Percentiles rank a stretch among this genome's conserved stretches.
Conservation (phyloP, 2,329 filamentous ascomycete genomes). For the Botrytis deweyae region DNA sequence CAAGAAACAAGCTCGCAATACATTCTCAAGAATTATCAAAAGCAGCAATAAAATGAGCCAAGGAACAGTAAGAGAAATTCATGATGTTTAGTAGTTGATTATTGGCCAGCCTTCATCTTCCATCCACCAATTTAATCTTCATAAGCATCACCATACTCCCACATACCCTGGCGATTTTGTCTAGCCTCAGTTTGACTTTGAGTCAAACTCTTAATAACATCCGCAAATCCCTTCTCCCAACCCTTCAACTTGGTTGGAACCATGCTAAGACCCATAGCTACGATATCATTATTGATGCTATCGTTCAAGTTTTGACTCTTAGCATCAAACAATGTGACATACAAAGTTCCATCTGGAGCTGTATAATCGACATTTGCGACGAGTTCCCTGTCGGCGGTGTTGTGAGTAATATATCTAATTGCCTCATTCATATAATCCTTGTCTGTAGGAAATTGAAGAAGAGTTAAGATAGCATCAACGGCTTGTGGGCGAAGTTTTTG, state of each 20-base stretch:
- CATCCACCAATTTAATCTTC: slow-evolving; percentile 61
- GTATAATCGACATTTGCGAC: slow-evolving; percentile 90
- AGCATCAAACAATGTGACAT: slow-evolving; percentile 85
- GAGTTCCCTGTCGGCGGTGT: slow-evolving; percentile 72
- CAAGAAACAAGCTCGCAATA: background rate
- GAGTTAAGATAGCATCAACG: slow-evolving; percentile 79
- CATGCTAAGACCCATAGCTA: slow-evolving; percentile 82
- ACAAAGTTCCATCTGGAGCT: slow-evolving; percentile 77
- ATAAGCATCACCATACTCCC: slow-evolving; percentile 97
- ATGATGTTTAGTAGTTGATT: background rate
- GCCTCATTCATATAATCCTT: slow-evolving; percentile 83
- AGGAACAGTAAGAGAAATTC: background rate
- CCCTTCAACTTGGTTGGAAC: slow-evolving; percentile 87
- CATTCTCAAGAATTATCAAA: background rate
- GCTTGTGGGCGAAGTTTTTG: slow-evolving; percentile 87
- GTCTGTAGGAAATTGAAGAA: slow-evolving; percentile 81
- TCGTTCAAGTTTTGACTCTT: slow-evolving; percentile 65
- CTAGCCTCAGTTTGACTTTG: slow-evolving; percentile 78
- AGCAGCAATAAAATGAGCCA: background rate
- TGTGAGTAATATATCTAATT: slow-evolving; percentile 69
- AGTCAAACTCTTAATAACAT: slow-evolving; percentile 70
- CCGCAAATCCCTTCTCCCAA: slow-evolving; percentile 78
- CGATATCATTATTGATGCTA: slow-evolving; percentile 86
- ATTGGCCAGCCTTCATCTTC: background rate
- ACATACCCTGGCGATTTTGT: slow-evolving; percentile 79